Conservation (phyloP, 345 rosid species). For the Euphorbia pulcherrima region DNA sequence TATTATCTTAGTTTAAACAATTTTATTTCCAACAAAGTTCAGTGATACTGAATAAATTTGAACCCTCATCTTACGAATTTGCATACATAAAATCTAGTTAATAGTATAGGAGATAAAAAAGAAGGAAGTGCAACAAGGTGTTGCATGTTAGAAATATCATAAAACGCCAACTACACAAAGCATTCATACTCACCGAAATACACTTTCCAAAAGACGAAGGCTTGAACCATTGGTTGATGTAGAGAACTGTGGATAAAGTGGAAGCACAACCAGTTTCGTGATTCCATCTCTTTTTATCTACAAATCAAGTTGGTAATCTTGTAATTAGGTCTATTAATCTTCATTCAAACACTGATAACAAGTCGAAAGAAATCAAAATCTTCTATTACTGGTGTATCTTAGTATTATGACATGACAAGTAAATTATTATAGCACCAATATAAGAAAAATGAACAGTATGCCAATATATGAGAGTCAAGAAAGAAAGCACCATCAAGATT, state of each 20-base stretch:
- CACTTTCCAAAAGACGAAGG: conserved; percentile 85
- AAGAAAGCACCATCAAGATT: background rate
- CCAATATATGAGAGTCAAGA: background rate
- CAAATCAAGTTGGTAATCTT: conserved; percentile 8
- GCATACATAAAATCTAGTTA: background rate
- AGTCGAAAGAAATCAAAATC: conserved; percentile 8
- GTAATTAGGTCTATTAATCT: background rate
- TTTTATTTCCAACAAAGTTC: background rate
- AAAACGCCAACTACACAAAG: background rate
- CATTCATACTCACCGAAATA: conserved; percentile 61
- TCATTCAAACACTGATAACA: background rate
- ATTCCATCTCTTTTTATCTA: conserved; percentile 90
- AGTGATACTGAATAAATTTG: background rate
- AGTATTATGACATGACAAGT: background rate
- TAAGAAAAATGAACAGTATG: conserved; percentile 1
- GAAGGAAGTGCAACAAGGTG: too few relatives aligned
- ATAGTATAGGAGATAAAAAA: background rate
- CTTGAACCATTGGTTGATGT: conserved; percentile 99
- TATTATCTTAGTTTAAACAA: too few relatives aligned
- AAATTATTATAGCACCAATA: background rate
- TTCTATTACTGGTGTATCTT: background rate
- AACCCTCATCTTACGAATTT: background rate
- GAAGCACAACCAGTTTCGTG: conserved; percentile 92
- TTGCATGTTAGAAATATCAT: background rate
- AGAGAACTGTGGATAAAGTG: conserved; percentile 97